Percentiles rank a stretch among this genome's conserved stretches.
Conservation (phyloP, 805 yeast species). For the Saturnispora mendoncae region DNA sequence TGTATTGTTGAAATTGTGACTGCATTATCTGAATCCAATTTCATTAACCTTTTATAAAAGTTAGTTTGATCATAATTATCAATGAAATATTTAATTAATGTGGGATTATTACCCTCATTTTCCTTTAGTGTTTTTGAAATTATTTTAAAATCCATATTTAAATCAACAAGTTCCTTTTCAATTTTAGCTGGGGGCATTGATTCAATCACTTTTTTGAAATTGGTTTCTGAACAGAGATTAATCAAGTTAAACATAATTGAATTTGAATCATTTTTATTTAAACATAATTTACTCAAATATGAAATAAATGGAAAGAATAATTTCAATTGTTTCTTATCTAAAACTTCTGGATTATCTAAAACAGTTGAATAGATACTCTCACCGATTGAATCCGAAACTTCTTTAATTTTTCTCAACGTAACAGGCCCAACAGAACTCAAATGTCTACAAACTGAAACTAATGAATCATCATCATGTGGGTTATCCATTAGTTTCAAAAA, state of each 20-base stretch:
- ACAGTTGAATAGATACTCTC: conserved; percentile 16
- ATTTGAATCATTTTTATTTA: conserved; percentile 30
- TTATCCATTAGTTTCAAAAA: conserved; percentile 36
- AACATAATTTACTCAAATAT: conserved; percentile 1
- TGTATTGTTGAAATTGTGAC: conserved; percentile 61
- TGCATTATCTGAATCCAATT: conserved; percentile 13
- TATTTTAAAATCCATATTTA: conserved; percentile 28
- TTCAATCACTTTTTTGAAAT: conserved; percentile 26
- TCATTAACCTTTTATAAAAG: conserved; percentile 24
- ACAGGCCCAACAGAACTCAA: conserved; percentile 20
- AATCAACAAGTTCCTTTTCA: conserved; percentile 27
- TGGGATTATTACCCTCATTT: conserved; percentile 4
- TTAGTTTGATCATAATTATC: conserved; percentile 26
- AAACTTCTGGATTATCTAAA: background rate
- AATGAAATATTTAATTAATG: conserved; percentile 33
- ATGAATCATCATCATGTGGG: conserved; percentile 22
- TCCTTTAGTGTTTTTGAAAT: conserved; percentile 20
- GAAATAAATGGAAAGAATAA: background rate
- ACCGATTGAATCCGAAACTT: conserved; percentile 10
- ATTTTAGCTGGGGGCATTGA: conserved; percentile 19
- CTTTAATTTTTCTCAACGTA: conserved; percentile 16
- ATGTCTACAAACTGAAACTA: conserved; percentile 21
- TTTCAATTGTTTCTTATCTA: conserved; percentile 3
- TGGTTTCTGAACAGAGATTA: conserved; percentile 28
- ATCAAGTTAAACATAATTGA: conserved; percentile 29